Base-by-base conservation (phyloP, 495 filamentous ascomycete species). In the Cladorrhinum samala region DNA sequence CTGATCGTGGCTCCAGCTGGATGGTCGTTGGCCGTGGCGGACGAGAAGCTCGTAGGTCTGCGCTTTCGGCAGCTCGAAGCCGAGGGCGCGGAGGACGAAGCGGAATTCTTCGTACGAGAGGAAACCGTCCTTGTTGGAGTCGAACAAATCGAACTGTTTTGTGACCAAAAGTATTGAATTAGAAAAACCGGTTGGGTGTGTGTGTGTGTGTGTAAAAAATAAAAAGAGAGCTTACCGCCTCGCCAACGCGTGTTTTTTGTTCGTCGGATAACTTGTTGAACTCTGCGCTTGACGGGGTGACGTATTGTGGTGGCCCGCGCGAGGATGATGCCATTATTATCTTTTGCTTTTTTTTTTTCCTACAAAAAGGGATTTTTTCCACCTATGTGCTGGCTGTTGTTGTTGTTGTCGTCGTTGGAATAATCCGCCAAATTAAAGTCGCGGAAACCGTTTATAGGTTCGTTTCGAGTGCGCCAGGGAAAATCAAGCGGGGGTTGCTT, bases 91-190 rank as follows among this genome's bases (percentile, higher is more conserved):
- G 66, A 96, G 89, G 54, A 93, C 89, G 75, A 96, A 94, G 75
- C 93, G 91, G 67, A 97, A 88, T 70, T 97, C 92, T 70, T 95
- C 91, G 81, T 96, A 96, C 70, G 96, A 91, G 58, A 97, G 89
- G 61, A 87, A 80, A 48, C 83, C 79, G 75, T 97, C 91, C 72
- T 92, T 91, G 79, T 97, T 93, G 53, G 95, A 87, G 71, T 97
- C 92, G 76, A 97, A 97, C 66, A 97, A 87, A 50, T 82, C 84
- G 73, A 97, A 96, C 91, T 96, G 44, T 64, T 17, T 7, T 19
- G n/a, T n/a, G n/a, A n/a, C n/a, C n/a, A n/a, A n/a, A n/a, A n/a
- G n/a, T n/a, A n/a, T n/a, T n/a, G n/a, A n/a, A n/a, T n/a, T n/a
- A n/a, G n/a, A n/a, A n/a, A n/a, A n/a, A n/a, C n/a, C n/a, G n/a